Percentiles rank a stretch among this genome's conserved stretches.
Conservation (phyloP, 1,284 basidiomycete species). For the Cryptococcus deneoformans region DNA sequence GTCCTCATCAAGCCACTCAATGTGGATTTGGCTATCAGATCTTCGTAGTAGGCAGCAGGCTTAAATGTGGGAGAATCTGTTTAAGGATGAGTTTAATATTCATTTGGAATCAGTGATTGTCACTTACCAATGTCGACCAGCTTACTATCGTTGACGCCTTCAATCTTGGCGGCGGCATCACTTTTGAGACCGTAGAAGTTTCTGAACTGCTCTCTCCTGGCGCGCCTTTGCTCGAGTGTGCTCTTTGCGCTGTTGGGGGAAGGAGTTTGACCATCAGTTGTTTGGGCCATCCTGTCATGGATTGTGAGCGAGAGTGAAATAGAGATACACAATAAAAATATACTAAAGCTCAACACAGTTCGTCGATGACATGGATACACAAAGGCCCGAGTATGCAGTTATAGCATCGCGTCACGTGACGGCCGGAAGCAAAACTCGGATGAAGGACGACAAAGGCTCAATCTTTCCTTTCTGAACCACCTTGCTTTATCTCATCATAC, state of each 20-base stretch:
- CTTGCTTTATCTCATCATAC: not conserved
- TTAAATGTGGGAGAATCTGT: constrained; percentile 37
- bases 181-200: constrained; percentile 41
- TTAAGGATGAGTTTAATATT: not conserved
- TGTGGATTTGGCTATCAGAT: constrained; percentile 33
- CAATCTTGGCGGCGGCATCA: not conserved
- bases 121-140: constrained; percentile 31
- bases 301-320: too few relatives aligned
- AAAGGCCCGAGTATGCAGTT: too few relatives aligned
- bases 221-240: constrained; percentile 26
- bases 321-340: too few relatives aligned
- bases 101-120: not conserved
- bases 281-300: too few relatives aligned
- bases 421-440: not conserved
- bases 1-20: constrained; percentile 39
- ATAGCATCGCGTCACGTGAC: too few relatives aligned
- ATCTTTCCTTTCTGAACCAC: not conserved
- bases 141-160: not conserved
- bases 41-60: constrained; percentile 40
- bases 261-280: too few relatives aligned
- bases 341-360: too few relatives aligned
- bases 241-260: constrained; percentile 11
- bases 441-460: not conserved
- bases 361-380: too few relatives aligned
- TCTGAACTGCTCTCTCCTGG: constrained; percentile 38